These are phyloP conservation scores for Trichomonas tenax DNA, from an alignment of 208 protist genomes.

Conservation along the genomic window DNA sequence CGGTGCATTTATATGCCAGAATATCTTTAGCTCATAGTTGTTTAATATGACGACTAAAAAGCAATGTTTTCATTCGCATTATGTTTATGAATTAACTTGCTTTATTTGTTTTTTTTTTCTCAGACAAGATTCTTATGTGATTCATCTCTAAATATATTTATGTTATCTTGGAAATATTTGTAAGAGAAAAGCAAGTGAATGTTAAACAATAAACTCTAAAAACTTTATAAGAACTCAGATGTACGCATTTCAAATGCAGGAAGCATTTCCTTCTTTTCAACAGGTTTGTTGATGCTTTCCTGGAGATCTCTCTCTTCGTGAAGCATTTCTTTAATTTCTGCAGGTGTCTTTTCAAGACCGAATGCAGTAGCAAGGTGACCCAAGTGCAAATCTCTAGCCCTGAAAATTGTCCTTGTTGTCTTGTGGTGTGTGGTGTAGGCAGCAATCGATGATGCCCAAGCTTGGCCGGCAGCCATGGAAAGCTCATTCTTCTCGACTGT, in stretches of 20 bases:
- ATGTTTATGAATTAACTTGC: too few species aligned
- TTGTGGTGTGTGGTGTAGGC: background rate
- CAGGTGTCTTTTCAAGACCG: background rate
- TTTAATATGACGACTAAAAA: too few species aligned
- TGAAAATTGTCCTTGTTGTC: background rate
- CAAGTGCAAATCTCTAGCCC: background rate
- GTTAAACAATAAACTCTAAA: too few species aligned
- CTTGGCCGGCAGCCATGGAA: background rate
- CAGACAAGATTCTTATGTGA: too few species aligned
- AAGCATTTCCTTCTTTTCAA: background rate
- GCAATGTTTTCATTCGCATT: too few species aligned
- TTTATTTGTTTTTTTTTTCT: too few species aligned
- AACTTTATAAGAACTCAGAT: conserved; percentile 10
- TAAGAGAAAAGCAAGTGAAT: too few species aligned
- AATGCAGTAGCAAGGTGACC: background rate
- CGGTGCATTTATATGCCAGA: too few species aligned
- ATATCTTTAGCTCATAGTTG: too few species aligned
- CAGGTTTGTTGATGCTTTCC: background rate
- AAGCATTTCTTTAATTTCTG: background rate
- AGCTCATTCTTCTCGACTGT: background rate
- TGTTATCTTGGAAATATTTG: too few species aligned
- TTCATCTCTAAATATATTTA: too few species aligned
- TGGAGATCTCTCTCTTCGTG: background rate
- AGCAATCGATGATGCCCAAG: background rate
- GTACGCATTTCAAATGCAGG: background rate